Percentiles rank a stretch among this genome's conserved stretches.
phyloP scores from a whole-genome alignment of 352 stramenopile genomes.

The Globisporangium acanthophoron region DNA sequence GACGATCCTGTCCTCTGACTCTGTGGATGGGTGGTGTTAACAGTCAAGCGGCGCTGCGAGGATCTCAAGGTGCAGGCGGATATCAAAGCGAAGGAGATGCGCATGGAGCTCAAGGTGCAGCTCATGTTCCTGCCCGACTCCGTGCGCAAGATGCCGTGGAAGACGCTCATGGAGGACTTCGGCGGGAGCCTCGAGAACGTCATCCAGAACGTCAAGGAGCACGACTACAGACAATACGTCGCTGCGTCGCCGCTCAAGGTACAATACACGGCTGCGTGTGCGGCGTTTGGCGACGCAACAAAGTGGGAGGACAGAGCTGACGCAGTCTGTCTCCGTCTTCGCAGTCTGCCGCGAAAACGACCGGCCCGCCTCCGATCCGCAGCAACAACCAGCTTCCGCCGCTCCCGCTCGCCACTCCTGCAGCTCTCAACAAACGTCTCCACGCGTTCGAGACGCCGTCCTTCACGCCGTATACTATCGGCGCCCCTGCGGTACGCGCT shows the following conservation, averaged over 20 bases:
- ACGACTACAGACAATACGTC: constrained; percentile 24
- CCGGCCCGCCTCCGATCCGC: neutral
- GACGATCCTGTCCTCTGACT: neutral
- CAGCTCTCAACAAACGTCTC: constrained; percentile 16
- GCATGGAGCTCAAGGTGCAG: constrained; percentile 77
- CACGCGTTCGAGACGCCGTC: constrained; percentile 41
- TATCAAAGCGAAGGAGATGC: constrained; percentile 51
- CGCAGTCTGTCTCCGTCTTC: neutral
- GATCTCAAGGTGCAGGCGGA: constrained; percentile 46
- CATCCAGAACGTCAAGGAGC: constrained; percentile 52
- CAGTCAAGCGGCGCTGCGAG: constrained; percentile 66
- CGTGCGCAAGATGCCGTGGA: constrained; percentile 73
- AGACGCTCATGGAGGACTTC: constrained; percentile 78
- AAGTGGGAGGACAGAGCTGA: no score
- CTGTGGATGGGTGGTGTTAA: neutral
- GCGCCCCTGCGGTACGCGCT: constrained; percentile 25
- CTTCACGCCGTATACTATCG: constrained; percentile 13
- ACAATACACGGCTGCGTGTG: constrained; percentile 2
- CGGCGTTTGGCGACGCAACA: no score
- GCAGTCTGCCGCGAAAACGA: constrained; percentile 4
- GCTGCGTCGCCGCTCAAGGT: constrained; percentile 31
- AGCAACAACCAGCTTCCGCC: neutral
- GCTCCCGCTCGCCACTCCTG: constrained; percentile 5
- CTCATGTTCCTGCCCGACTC: constrained; percentile 66
- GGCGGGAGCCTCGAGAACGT: constrained; percentile 64